Base-by-base conservation (phyloP, 768 basidiomycete genomes). In the Russula olivacea region DNA sequence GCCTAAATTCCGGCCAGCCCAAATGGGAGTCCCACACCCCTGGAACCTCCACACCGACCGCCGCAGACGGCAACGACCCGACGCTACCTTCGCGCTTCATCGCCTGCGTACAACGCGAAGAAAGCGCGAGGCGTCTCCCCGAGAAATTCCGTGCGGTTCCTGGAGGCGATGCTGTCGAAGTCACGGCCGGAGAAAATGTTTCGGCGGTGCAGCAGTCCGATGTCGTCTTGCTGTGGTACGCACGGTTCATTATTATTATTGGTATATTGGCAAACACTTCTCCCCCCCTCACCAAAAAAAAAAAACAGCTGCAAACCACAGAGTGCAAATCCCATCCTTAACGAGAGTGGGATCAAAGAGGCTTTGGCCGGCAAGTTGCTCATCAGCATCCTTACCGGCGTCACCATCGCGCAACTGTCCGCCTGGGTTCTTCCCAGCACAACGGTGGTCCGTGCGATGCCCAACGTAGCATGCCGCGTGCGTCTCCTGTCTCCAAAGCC, bases 351-450 rank as follows among this genome's bases (percentile, higher is more conserved):
- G 21, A 87, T 98, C 75, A 77, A 78, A 55, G 88, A 92, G 59
- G 94, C 93, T 2, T 77, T 99, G 59, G 84, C 85, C 32, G 88
- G 89, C 51, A 98, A 98, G 75, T 83, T 98, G 1, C 79, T 99
- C 63, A 91, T 98, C 74, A 98, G 95, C 71, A 97, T 98, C 72
- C 86, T 98, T 36, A 95, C 97, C n/a, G 97, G 97, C 68, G 89
- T 97, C 5, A 98, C 90, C 32, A 89, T 98, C 66, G 66, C 78
- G 38, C 95, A 98, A 73, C 77, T 98, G 41, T 75, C 79, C 50
- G 79, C 74, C 6, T 89, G 88, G 89, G 90, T 94, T 36, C 77
- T 78, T 28, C 80, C 87, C 2, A 80, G 79, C n/a, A 93, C 92
- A 48, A 86, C 83, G 68, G 89, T 98, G 63, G 86, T 98, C 63